Percentiles rank a stretch among this genome's conserved stretches.
These are phyloP conservation scores for Tarenaya hassleriana DNA, from an alignment of 345 rosid genomes.

Conservation along the genomic window DNA sequence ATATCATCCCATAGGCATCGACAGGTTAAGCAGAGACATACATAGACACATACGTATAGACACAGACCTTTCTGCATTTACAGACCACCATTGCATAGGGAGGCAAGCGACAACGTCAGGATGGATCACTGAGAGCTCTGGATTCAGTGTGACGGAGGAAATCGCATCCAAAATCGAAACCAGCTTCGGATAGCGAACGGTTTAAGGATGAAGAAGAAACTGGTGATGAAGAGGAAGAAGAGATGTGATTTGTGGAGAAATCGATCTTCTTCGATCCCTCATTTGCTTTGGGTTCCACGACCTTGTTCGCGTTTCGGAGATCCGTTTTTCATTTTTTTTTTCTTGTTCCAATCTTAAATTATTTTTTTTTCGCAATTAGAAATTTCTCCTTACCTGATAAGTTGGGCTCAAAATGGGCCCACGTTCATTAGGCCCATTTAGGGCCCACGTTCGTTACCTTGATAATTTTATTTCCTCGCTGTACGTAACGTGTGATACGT, in stretches of 20 bases:
- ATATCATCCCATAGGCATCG: not conserved
- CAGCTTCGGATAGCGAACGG: too few relatives aligned
- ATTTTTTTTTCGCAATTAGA: too few relatives aligned
- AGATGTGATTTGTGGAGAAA: not conserved
- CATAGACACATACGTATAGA: not conserved
- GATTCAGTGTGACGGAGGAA: conserved; percentile 5
- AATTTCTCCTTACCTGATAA: too few relatives aligned
- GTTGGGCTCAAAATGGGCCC: too few relatives aligned
- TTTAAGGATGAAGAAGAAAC: not conserved
- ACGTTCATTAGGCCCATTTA: too few relatives aligned
- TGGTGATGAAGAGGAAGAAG: conserved; percentile 1
- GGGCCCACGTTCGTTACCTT: too few relatives aligned
- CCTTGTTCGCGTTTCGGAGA: too few relatives aligned
- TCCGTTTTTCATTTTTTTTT: too few relatives aligned
- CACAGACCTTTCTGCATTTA: conserved; percentile 77
- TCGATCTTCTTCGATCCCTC: not conserved
- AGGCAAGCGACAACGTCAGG: conserved; percentile 12
- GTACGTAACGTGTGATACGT: too few relatives aligned
- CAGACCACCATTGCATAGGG: conserved; percentile 75
- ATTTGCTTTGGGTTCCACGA: too few relatives aligned
- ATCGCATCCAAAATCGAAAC: conserved; percentile 13
- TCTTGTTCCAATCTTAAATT: too few relatives aligned
- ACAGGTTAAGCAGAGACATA: not conserved
- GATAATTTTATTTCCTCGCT: too few relatives aligned
- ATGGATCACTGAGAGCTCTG: conserved; percentile 17